Conservation (phyloP, 192 early-diverging fungal species). For the Mortierella alpina region DNA sequence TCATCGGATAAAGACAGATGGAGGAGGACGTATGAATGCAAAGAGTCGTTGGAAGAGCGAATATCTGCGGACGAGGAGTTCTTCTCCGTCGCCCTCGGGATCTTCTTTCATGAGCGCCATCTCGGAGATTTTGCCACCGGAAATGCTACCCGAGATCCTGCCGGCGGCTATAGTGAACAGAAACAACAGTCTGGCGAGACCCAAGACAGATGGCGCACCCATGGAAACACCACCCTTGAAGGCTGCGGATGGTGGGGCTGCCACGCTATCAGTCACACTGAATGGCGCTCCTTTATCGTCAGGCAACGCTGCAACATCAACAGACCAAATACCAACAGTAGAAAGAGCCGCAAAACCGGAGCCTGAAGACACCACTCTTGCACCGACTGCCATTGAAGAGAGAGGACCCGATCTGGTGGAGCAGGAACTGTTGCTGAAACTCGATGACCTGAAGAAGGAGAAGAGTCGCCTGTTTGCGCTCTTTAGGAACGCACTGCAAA, state of each 20-base stretch:
- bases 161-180: neutral
- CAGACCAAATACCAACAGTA: no score
- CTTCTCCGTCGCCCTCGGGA: conserved; percentile 39
- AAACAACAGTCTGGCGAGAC: neutral
- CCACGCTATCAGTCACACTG: no score
- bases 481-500: conserved; percentile 31
- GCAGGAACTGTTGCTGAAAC: conserved; percentile 21
- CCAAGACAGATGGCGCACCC: no score
- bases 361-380: neutral
- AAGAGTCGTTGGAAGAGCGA: conserved; percentile 49
- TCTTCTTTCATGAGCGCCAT: conserved; percentile 2
- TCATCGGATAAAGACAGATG: neutral
- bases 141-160: conserved; percentile 2
- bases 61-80: conserved; percentile 27
- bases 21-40: conserved; percentile 18
- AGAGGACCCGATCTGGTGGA: conserved; percentile 17
- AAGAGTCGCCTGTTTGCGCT: conserved; percentile 48
- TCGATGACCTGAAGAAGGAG: conserved; percentile 38
- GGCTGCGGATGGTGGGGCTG: no score
- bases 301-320: no score
- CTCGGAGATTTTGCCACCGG: neutral
- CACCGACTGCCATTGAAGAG: neutral
- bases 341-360: no score
- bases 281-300: no score
- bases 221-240: no score